Evolutionary conservation across 768 basidiomycete species (phyloP).

Genomic region (Rhizopogon rudus): DNA sequence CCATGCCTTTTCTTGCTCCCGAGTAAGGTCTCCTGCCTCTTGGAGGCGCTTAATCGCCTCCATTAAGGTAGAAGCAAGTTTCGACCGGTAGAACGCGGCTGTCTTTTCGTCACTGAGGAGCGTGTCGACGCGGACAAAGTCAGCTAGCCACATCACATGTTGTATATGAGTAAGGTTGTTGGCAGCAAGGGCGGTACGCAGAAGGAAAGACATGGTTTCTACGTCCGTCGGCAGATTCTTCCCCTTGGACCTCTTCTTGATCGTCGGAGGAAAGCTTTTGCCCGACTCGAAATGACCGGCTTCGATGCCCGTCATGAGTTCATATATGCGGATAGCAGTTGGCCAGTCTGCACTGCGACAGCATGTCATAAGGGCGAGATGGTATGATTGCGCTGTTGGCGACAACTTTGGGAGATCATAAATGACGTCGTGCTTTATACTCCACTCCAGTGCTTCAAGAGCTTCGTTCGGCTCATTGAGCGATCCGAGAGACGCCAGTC

Average conservation of each 20-base stretch:
- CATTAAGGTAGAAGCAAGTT: slow-evolving; percentile 42
- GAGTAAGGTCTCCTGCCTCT: slow-evolving; percentile 13
- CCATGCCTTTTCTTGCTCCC: slow-evolving; percentile 13
- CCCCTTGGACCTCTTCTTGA: slow-evolving; percentile 38
- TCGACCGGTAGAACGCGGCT: slow-evolving; percentile 37
- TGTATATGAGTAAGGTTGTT: slow-evolving; percentile 46
- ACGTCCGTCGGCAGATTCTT: slow-evolving; percentile 43
- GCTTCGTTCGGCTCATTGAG: slow-evolving; percentile 40
- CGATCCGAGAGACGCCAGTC: slow-evolving; percentile 35
- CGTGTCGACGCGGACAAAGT: slow-evolving; percentile 37
- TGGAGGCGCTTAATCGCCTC: slow-evolving; percentile 35
- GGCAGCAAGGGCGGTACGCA: slow-evolving; percentile 54
- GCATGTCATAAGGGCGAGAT: slow-evolving; percentile 59
- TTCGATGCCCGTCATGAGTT: slow-evolving; percentile 70
- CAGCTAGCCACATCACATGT: slow-evolving; percentile 57
- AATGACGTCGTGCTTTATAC: slow-evolving; percentile 50
- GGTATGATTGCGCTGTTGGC: slow-evolving; percentile 40
- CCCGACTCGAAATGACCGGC: slow-evolving; percentile 41
- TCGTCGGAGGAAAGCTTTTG: slow-evolving; percentile 34
- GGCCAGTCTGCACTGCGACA: slow-evolving; percentile 62
- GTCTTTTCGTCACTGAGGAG: slow-evolving; percentile 25
- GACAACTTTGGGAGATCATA: slow-evolving; percentile 39
- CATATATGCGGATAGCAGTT: slow-evolving; percentile 50
- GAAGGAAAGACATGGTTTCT: slow-evolving; percentile 50
- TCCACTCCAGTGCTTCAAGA: slow-evolving; percentile 62